Percentiles rank a stretch among this genome's conserved stretches.
Evolutionary conservation across 169 alveolate genomes (phyloP).

Genomic region (Plasmodium reichenowi): DNA sequence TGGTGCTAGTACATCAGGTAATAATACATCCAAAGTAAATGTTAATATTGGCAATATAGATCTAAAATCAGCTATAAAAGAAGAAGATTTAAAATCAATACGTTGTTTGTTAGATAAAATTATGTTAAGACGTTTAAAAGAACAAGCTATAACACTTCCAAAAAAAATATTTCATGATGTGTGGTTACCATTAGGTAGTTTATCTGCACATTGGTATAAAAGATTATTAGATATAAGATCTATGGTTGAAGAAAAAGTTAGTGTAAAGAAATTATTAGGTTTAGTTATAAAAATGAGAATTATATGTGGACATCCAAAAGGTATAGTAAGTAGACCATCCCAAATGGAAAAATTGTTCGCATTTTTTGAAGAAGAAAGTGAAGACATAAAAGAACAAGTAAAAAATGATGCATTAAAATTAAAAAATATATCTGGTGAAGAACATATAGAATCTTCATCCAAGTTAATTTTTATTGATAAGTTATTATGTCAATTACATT

Average conservation of each 20-base stretch:
- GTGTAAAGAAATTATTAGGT: constrained; percentile 89
- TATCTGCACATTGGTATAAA: constrained; percentile 89
- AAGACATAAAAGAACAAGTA: constrained; percentile 78
- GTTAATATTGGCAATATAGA: constrained; percentile 70
- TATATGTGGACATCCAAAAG: constrained; percentile 92
- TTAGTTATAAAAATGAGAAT: constrained; percentile 93
- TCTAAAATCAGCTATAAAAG: constrained; percentile 78
- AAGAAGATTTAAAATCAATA: constrained; percentile 87
- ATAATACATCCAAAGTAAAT: constrained; percentile 16
- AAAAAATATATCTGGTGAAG: constrained; percentile 85
- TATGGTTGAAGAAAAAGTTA: constrained; percentile 87
- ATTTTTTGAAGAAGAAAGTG: constrained; percentile 84
- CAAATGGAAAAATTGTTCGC: constrained; percentile 88
- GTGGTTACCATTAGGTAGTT: constrained; percentile 92
- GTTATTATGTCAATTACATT: constrained; percentile 90
- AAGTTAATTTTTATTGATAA: constrained; percentile 92
- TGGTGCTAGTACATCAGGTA: not conserved
- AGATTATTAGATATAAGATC: constrained; percentile 86
- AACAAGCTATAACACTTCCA: constrained; percentile 91
- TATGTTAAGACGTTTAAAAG: constrained; percentile 91
- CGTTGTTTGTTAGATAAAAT: constrained; percentile 87
- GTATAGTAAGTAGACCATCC: constrained; percentile 87
- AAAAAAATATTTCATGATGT: constrained; percentile 90
- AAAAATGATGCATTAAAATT: constrained; percentile 81
- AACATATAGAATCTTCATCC: constrained; percentile 89